Evolutionary conservation across 2,329 filamentous ascomycete species (phyloP).

Genomic region (Colletotrichum sp.): DNA sequence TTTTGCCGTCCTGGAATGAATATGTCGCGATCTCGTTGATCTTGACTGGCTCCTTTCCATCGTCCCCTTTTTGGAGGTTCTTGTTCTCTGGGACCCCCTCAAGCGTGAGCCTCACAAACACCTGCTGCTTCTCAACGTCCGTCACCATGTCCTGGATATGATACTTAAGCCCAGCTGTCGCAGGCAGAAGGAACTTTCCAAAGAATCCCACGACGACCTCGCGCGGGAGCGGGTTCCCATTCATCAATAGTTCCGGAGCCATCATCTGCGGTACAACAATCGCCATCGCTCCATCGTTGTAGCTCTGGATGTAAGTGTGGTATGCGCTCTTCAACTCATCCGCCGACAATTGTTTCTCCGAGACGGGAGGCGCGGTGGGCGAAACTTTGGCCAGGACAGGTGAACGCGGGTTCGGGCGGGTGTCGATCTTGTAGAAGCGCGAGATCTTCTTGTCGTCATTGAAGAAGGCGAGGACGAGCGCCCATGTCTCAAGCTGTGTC

Average conservation of each 20-base stretch:
- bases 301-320: neutral
- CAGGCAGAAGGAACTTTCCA: neutral
- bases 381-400: no score
- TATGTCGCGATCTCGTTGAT: neutral
- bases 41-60: neutral
- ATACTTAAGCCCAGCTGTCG: constrained; percentile 1
- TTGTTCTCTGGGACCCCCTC: neutral
- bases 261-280: neutral
- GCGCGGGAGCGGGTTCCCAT: neutral
- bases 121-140: constrained; percentile 1
- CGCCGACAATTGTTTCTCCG: neutral
- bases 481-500: no score
- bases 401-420: no score
- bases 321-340: neutral
- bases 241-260: neutral
- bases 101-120: neutral
- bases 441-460: no score
- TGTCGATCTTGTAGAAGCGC: no score
- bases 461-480: no score
- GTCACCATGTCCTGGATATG: neutral
- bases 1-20: neutral
- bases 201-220: neutral
- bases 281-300: neutral
- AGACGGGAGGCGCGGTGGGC: no score
- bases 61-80: neutral